Evolutionary conservation across 441 rosid genomes (phyloP).

Genomic region (Populus hybrid): DNA sequence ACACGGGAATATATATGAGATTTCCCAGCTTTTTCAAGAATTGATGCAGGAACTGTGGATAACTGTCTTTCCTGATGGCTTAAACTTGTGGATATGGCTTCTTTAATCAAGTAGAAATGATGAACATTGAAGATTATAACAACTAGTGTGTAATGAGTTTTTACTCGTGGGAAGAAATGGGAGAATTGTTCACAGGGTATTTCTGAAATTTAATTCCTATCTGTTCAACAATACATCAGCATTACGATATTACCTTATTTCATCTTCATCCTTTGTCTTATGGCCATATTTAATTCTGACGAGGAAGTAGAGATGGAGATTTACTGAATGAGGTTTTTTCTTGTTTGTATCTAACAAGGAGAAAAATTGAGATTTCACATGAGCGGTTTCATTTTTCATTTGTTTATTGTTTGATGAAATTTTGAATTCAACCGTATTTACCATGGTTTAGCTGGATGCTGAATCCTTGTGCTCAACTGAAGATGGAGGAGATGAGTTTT

Average conservation of each 20-base stretch:
- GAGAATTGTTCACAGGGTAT: constrained; percentile 18
- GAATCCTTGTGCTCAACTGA: too few species aligned
- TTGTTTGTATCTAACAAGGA: not conserved
- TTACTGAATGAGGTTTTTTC: not conserved
- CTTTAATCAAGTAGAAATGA: constrained; percentile 17
- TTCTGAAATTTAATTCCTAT: constrained; percentile 18
- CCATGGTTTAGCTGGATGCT: too few species aligned
- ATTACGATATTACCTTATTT: not conserved
- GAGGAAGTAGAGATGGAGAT: not conserved
- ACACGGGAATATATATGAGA: not conserved
- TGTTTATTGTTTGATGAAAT: too few species aligned
- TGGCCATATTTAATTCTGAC: not conserved
- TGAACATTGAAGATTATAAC: constrained; percentile 17
- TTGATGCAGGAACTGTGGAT: constrained; percentile 35
- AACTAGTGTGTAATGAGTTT: constrained; percentile 21
- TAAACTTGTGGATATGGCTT: constrained; percentile 34
- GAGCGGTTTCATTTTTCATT: too few species aligned
- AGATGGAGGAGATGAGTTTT: too few species aligned
- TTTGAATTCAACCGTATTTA: too few species aligned
- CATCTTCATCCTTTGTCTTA: not conserved
- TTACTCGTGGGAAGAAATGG: constrained; percentile 8
- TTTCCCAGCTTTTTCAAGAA: constrained; percentile 8
- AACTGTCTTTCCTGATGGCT: constrained; percentile 18
- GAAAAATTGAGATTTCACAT: too few species aligned
- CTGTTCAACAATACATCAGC: not conserved